Evolutionary conservation across 164 flowering plant species (phyloP), one percentile per base, ranked within the genome.

Genomic region (Dillenia suffruticosa): DNA sequence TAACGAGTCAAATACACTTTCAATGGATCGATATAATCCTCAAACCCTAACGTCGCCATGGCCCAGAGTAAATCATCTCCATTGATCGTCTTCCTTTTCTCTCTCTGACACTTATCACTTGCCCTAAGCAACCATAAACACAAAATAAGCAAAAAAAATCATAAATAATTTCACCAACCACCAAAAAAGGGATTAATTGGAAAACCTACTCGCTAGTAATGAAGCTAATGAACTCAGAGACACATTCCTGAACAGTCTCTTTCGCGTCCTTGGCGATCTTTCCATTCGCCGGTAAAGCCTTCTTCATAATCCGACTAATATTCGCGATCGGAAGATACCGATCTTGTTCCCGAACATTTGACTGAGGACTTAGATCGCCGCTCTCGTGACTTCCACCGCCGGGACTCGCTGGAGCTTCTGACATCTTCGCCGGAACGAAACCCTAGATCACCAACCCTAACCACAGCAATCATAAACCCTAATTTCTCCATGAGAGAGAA

Each of bases 211-310:
- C 90, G 88, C 88, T 83, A 43, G 90, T 85, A 58, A 85, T 71
- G 74, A 85, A 85, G 58, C 88, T 83, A 45, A 85, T 83, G 74
- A 85, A 85, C 81, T 87, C 90, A 1, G 89, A 84, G 12, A 87
- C 93, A 17, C 93, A 87, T 60, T 87, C 93, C 74, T 87, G 92
- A 9, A 87, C 83, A 45, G 84, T 87, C 70, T 87, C 92, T 62
- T 87, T 87, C 7, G 92, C 89, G 55, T 87, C 90, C 75, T 87
- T 84, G 19, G 93, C 88, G 62, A 87, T 83, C 74, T 84, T 87
- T 0, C 90, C 93, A 46, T 87, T 83, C 2, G 90, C 82, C 6
- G 93, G 93, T 15, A 87, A 77, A 10, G 76, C 93, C 74, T 82
- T 84, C 84, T 87, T 87, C 93, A 87, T 85, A 74, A 87, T 87